phyloP scores from a whole-genome alignment of 2,329 filamentous ascomycete genomes.

The Exophiala sp. region DNA sequence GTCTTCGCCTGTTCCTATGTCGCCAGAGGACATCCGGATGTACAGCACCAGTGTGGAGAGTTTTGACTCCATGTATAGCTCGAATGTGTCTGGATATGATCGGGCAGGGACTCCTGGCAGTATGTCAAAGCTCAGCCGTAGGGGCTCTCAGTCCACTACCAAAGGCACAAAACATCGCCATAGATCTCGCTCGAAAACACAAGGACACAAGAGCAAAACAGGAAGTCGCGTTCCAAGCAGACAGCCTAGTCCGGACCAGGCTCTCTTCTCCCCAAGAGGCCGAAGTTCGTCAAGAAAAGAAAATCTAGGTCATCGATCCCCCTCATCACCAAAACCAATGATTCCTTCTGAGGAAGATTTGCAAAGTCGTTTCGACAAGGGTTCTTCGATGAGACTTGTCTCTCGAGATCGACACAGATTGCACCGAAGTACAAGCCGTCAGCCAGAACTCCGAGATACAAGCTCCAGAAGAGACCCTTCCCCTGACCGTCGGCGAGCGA shows the following conservation, averaged over 20 bases:
- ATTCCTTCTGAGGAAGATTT: constrained; percentile 55
- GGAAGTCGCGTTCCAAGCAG: constrained; percentile 35
- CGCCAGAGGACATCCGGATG: constrained; percentile 69
- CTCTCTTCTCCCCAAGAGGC: constrained; percentile 46
- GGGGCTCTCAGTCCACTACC: constrained; percentile 22
- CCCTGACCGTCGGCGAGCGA: constrained; percentile 41
- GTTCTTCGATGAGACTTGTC: constrained; percentile 53
- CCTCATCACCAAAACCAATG: constrained; percentile 77
- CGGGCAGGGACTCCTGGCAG: constrained; percentile 21
- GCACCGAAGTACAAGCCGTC: constrained; percentile 45
- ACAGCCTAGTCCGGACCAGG: constrained; percentile 38
- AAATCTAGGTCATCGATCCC: constrained; percentile 63
- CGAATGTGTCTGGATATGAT: constrained; percentile 33
- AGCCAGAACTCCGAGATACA: constrained; percentile 40
- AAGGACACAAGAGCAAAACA: constrained; percentile 30
- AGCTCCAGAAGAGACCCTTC: constrained; percentile 46
- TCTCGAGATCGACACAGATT: constrained; percentile 44
- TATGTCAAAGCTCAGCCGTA: constrained; percentile 15
- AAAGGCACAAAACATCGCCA: constrained; percentile 30
- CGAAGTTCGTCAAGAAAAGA: constrained; percentile 61
- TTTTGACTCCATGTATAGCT: constrained; percentile 49
- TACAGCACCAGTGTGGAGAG: constrained; percentile 46
- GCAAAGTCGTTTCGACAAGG: constrained; percentile 57
- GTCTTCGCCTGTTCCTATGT: constrained; percentile 91
- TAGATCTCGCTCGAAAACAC: constrained; percentile 37